These are phyloP conservation scores for Cryptococcus sp. DNA, from an alignment of 1,284 basidiomycete genomes.

Conservation along the genomic window DNA sequence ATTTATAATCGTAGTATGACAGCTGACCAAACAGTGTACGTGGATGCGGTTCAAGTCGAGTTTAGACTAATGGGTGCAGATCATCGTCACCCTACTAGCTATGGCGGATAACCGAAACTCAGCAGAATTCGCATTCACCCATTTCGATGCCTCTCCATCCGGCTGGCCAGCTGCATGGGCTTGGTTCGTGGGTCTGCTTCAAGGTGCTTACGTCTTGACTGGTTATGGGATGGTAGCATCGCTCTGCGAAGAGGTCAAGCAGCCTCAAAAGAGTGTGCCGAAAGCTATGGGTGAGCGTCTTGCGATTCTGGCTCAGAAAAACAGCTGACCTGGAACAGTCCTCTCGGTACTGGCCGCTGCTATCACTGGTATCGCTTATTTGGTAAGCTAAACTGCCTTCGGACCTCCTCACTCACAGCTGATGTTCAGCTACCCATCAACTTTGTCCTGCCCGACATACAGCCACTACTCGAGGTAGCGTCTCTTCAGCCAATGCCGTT, in stretches of 20 bases:
- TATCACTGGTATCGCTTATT: slow-evolving; percentile 49
- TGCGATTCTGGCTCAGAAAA: neutral
- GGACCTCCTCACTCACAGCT: neutral
- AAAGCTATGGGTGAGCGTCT: slow-evolving; percentile 43
- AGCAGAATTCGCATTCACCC: slow-evolving; percentile 45
- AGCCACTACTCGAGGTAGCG: slow-evolving; percentile 44
- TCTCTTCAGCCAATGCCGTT: slow-evolving; percentile 50
- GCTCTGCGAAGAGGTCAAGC: slow-evolving; percentile 48
- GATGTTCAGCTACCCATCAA: slow-evolving; percentile 47
- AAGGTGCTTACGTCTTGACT: slow-evolving; percentile 45
- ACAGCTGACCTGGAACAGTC: slow-evolving; percentile 32
- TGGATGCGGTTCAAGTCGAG: neutral
- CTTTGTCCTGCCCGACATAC: slow-evolving; percentile 49
- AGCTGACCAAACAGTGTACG: neutral
- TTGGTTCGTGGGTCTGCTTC: slow-evolving; percentile 49
- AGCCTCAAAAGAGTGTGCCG: slow-evolving; percentile 45
- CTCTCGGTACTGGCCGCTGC: slow-evolving; percentile 49
- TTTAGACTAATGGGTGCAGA: slow-evolving; percentile 20
- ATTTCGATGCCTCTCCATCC: slow-evolving; percentile 44
- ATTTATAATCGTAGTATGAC: too few relatives aligned
- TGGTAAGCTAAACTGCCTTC: slow-evolving; percentile 15
- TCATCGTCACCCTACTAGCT: slow-evolving; percentile 48
- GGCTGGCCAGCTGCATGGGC: slow-evolving; percentile 45
- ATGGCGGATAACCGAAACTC: slow-evolving; percentile 47
- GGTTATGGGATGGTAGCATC: slow-evolving; percentile 49